Conservation (phyloP, 2,329 filamentous ascomycete species). For the Penicillium digitatum region DNA sequence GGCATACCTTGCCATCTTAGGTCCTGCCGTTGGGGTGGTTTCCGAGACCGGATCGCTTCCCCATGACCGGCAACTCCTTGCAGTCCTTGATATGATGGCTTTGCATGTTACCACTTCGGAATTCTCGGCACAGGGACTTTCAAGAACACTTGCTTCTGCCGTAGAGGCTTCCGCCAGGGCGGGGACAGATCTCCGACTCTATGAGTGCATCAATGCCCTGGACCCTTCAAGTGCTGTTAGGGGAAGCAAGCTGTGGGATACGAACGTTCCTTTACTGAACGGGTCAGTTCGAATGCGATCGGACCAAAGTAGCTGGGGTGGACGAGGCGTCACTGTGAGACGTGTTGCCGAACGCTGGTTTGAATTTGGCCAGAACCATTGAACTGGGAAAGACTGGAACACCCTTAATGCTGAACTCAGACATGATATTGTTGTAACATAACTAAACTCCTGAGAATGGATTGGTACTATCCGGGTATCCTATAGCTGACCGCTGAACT, state of each 20-base stretch:
- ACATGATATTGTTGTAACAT: slow-evolving; percentile 16
- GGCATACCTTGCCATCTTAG: slow-evolving; percentile 64
- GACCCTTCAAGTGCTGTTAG: slow-evolving; percentile 28
- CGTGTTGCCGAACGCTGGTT: slow-evolving; percentile 66
- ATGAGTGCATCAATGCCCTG: slow-evolving; percentile 38
- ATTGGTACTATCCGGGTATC: slow-evolving; percentile 39
- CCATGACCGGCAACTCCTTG: slow-evolving; percentile 27
- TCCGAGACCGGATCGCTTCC: not conserved
- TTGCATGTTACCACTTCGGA: slow-evolving; percentile 44
- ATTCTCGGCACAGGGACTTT: slow-evolving; percentile 49
- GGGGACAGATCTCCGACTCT: slow-evolving; percentile 35
- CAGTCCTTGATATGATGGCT: slow-evolving; percentile 40
- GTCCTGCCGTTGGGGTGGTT: not conserved
- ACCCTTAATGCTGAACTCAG: slow-evolving; percentile 9
- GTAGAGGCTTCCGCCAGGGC: slow-evolving; percentile 37
- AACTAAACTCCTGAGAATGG: slow-evolving; percentile 26
- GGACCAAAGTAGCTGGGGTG: slow-evolving; percentile 53
- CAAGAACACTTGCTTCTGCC: slow-evolving; percentile 41
- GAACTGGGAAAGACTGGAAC: slow-evolving; percentile 9
- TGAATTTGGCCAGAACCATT: slow-evolving; percentile 43
- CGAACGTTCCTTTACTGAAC: slow-evolving; percentile 60
- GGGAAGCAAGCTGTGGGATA: slow-evolving; percentile 42
- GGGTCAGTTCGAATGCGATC: slow-evolving; percentile 50
- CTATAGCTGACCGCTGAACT: slow-evolving; percentile 37
- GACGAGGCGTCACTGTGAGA: slow-evolving; percentile 55